These are phyloP conservation scores for Pleurozium schreberi DNA, from an alignment of 225 moss, liverwort and hornwort genomes.

Conservation along the genomic window DNA sequence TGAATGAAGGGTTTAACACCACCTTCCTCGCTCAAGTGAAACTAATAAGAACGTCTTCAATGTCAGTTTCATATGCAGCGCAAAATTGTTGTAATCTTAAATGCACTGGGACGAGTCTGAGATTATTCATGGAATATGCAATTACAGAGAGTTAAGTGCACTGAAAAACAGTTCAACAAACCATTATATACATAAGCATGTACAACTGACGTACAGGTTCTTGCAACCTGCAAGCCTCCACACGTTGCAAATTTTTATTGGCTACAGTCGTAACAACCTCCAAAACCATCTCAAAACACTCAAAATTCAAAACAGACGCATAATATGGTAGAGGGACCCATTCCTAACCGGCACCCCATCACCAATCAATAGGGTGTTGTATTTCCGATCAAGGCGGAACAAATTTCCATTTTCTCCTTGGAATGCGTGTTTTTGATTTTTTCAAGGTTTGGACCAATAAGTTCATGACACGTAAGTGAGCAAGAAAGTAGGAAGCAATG, in stretches of 20 bases:
- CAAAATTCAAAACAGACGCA: background rate
- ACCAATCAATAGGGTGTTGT: too few species aligned
- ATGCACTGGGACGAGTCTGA: background rate
- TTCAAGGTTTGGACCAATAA: too few species aligned
- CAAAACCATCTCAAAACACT: background rate
- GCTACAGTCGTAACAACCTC: background rate
- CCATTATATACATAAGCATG: too few species aligned
- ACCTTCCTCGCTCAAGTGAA: background rate
- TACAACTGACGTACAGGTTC: background rate
- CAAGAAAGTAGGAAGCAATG: too few species aligned
- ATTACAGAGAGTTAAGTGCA: background rate
- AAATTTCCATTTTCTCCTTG: too few species aligned
- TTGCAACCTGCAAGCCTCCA: background rate
- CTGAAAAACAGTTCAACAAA: background rate
- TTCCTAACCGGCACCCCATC: too few species aligned
- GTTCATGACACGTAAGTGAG: too few species aligned
- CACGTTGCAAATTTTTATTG: background rate
- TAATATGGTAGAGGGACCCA: too few species aligned
- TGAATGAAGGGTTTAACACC: background rate
- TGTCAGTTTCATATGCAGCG: background rate
- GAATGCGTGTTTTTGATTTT: too few species aligned
- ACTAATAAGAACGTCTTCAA: too few species aligned
- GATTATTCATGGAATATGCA: background rate
- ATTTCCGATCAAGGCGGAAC: too few species aligned
- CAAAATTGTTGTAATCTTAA: background rate